Evolutionary conservation across 1,284 basidiomycete genomes (phyloP).

Genomic region (Coniophora puteana): DNA sequence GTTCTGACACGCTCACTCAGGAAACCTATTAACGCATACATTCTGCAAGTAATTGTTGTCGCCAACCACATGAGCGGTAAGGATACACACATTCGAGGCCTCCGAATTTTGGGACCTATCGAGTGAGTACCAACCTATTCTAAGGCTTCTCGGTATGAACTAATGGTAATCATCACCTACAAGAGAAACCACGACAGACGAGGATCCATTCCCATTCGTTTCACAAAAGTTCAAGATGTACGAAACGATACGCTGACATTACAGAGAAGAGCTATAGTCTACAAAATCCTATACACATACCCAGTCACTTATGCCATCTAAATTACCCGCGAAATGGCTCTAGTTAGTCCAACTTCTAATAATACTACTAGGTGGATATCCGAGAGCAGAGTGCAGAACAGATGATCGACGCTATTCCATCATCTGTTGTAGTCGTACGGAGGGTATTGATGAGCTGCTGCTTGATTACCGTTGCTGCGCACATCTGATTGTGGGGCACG

Average conservation of each 20-base stretch:
- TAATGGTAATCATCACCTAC: slow-evolving; percentile 4
- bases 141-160: background rate
- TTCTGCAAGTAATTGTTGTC: slow-evolving; percentile 87
- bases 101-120: slow-evolving; percentile 81
- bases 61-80: slow-evolving; percentile 98
- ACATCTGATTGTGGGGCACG: no score
- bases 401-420: no score
- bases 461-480: no score
- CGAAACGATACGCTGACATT: slow-evolving; percentile 73
- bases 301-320: no score
- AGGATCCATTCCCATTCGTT: slow-evolving; percentile 69
- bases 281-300: no score
- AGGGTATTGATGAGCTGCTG: no score
- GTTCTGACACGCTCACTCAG: slow-evolving; percentile 35
- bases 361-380: no score
- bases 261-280: no score
- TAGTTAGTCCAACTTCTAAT: no score
- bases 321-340: no score
- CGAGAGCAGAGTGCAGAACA: no score
- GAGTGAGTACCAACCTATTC: slow-evolving; percentile 51
- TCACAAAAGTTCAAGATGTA: slow-evolving; percentile 69
- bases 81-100: slow-evolving; percentile 94
- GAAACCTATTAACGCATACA: slow-evolving; percentile 84
- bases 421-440: no score
- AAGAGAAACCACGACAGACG: slow-evolving; percentile 45